phyloP scores from a whole-genome alignment of 2,329 filamentous ascomycete genomes.

The Dactylellina drechsleri region DNA sequence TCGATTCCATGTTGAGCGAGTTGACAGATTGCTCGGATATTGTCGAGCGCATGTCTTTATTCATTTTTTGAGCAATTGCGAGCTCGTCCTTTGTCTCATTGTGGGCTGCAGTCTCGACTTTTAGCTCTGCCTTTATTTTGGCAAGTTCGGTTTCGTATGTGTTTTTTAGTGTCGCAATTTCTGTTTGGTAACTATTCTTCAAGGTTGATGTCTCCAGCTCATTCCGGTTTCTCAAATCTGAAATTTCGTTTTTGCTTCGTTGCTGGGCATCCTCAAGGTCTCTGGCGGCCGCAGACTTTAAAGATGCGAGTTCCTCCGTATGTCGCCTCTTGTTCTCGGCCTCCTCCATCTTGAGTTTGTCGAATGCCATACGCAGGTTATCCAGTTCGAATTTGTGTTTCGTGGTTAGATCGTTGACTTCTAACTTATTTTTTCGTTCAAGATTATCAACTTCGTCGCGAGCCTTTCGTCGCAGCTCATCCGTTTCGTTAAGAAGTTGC shows the following conservation, averaged over 20 bases:
- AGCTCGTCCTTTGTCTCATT: constrained; percentile 64
- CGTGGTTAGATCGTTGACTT: constrained; percentile 70
- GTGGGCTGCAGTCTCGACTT: constrained; percentile 47
- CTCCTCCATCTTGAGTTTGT: constrained; percentile 60
- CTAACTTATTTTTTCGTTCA: constrained; percentile 64
- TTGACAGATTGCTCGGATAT: constrained; percentile 71
- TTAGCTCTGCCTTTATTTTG: constrained; percentile 43
- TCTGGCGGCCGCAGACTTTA: constrained; percentile 71
- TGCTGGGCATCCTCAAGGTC: constrained; percentile 66
- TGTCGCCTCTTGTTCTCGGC: constrained; percentile 55
- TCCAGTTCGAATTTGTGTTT: constrained; percentile 76
- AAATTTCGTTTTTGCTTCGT: constrained; percentile 66
- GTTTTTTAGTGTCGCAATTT: constrained; percentile 46
- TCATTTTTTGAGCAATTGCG: constrained; percentile 72
- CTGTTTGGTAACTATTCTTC: constrained; percentile 45
- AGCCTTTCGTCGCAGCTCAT: constrained; percentile 67
- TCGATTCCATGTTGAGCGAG: constrained; percentile 76
- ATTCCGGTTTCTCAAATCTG: constrained; percentile 64
- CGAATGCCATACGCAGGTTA: constrained; percentile 72
- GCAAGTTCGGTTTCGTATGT: constrained; percentile 45
- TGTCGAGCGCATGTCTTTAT: constrained; percentile 69
- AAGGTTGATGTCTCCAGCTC: constrained; percentile 64
- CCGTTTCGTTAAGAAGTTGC: constrained; percentile 68
- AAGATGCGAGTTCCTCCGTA: constrained; percentile 65
- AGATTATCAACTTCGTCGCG: constrained; percentile 64